Percentiles rank a stretch among this genome's conserved stretches.
Conservation (phyloP, 2,329 filamentous ascomycete genomes). For the Fusarium penzigii region DNA sequence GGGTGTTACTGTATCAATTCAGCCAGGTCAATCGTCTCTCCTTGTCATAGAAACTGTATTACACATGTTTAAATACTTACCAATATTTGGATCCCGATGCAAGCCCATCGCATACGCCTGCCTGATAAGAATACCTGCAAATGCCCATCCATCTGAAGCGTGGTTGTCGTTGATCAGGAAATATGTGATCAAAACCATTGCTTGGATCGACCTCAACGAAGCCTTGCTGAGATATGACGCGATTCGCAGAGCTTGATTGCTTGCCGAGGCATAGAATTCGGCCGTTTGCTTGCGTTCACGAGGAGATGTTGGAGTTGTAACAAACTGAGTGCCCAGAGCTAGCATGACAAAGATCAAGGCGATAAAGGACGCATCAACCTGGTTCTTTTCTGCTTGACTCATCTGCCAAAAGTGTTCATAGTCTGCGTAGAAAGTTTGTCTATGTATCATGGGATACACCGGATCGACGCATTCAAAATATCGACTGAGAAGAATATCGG, state of each 20-base stretch:
- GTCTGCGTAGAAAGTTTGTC: slow-evolving; percentile 73
- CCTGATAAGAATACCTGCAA: slow-evolving; percentile 73
- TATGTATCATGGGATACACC: slow-evolving; percentile 78
- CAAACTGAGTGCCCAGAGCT: slow-evolving; percentile 77
- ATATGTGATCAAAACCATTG: slow-evolving; percentile 79
- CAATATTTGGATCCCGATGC: slow-evolving; percentile 76
- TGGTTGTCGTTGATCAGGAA: slow-evolving; percentile 88
- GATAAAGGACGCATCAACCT: slow-evolving; percentile 67
- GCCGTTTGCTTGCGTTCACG: slow-evolving; percentile 72
- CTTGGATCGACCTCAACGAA: slow-evolving; percentile 71
- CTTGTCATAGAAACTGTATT: background rate
- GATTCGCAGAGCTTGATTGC: slow-evolving; percentile 74
- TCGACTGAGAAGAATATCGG: slow-evolving; percentile 65
- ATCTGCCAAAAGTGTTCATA: slow-evolving; percentile 78
- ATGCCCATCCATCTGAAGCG: slow-evolving; percentile 80
- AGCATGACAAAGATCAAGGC: slow-evolving; percentile 77
- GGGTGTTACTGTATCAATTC: slow-evolving; percentile 52
- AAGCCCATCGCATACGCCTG: slow-evolving; percentile 82
- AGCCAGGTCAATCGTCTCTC: slow-evolving; percentile 8
- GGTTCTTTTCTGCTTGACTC: slow-evolving; percentile 55
- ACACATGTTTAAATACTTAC: slow-evolving; percentile 32
- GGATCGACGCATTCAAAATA: slow-evolving; percentile 76
- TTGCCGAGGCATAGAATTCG: slow-evolving; percentile 79
- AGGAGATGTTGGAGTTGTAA: slow-evolving; percentile 54
- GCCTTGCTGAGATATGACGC: slow-evolving; percentile 76